phyloP scores from a whole-genome alignment of 2,329 filamentous ascomycete genomes.

The Monilinia polystroma region DNA sequence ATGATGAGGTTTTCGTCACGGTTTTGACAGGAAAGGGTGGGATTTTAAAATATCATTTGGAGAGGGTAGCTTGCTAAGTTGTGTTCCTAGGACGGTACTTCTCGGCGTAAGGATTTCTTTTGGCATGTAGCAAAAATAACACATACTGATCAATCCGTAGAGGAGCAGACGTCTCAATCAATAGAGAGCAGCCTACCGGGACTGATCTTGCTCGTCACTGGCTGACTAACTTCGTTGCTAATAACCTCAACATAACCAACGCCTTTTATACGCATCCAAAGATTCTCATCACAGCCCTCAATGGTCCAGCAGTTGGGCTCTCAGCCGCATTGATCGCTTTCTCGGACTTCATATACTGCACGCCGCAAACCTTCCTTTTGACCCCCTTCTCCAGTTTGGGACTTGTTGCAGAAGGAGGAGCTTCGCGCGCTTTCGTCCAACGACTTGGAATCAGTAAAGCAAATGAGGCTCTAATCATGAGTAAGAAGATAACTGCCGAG shows the following conservation, averaged over 20 bases:
- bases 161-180: conserved; percentile 73
- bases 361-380: conserved; percentile 78
- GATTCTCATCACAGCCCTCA: conserved; percentile 86
- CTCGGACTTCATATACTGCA: conserved; percentile 89
- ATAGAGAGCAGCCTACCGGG: conserved; percentile 45
- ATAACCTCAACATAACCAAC: conserved; percentile 86
- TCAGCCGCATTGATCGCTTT: conserved; percentile 79
- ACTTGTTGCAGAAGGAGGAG: conserved; percentile 84
- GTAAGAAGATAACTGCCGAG: conserved; percentile 68
- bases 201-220: conserved; percentile 51
- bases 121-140: background rate
- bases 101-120: conserved; percentile 66
- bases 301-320: conserved; percentile 87
- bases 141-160: conserved; percentile 45
- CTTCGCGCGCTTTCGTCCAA: conserved; percentile 74
- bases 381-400: conserved; percentile 90
- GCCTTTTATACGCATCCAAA: conserved; percentile 93
- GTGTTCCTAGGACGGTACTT: conserved; percentile 57
- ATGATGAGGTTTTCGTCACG: conserved; percentile 80
- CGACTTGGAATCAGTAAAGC: conserved; percentile 77
- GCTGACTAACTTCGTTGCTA: conserved; percentile 71
- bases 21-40: conserved; percentile 76
- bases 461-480: conserved; percentile 93
- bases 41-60: conserved; percentile 42
- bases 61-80: conserved; percentile 16